Evolutionary conservation across 2,329 filamentous ascomycete species (phyloP).

Genomic region (Botrytis medusae): DNA sequence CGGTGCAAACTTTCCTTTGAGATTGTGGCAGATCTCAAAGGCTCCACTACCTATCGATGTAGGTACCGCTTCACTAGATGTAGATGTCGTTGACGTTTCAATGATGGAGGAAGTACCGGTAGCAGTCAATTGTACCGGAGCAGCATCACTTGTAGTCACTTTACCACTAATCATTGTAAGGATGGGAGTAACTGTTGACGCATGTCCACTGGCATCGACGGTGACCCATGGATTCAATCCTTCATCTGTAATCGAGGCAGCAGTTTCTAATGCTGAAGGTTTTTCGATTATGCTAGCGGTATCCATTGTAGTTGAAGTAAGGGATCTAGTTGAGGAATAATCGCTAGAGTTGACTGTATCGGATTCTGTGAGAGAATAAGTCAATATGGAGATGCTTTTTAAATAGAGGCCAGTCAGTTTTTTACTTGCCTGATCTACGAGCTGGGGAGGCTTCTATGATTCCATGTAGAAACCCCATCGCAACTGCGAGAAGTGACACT

Average conservation of each 20-base stretch:
- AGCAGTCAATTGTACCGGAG: constrained; percentile 29
- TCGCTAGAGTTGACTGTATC: not conserved
- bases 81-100: constrained; percentile 21
- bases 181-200: constrained; percentile 35
- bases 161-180: constrained; percentile 32
- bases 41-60: constrained; percentile 33
- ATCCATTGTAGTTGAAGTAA: not conserved
- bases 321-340: not conserved
- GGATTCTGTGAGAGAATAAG: not conserved
- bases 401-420: too few species aligned
- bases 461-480: constrained; percentile 3
- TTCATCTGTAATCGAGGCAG: constrained; percentile 14
- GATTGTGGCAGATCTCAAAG: constrained; percentile 37
- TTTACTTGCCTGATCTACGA: not conserved
- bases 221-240: constrained; percentile 34
- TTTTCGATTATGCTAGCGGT: not conserved
- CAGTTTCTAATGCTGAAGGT: not conserved
- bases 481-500: not conserved
- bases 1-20: constrained; percentile 33
- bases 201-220: constrained; percentile 32
- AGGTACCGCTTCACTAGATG: constrained; percentile 23
- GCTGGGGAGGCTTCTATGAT: not conserved
- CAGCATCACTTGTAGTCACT: constrained; percentile 31
- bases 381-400: not conserved
- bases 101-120: constrained; percentile 24